Conservation (phyloP, 176 grass and related monocot species). For the Tuctoria greenei region DNA sequence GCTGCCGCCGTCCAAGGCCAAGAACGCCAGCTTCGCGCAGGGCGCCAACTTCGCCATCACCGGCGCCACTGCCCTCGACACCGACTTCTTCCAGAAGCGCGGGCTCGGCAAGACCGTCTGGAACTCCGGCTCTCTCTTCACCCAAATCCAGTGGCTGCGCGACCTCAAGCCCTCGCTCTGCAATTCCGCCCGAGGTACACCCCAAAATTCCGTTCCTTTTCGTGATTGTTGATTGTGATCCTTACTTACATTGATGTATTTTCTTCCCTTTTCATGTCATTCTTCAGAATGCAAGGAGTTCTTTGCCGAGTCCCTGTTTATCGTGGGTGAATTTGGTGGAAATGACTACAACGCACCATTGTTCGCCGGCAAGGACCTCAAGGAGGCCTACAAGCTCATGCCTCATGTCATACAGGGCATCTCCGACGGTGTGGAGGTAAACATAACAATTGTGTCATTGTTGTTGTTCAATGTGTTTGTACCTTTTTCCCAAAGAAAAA, state of each 20-base stretch:
- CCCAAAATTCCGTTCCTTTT: neutral
- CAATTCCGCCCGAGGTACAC: constrained; percentile 47
- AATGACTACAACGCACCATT: constrained; percentile 80
- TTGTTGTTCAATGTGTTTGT: neutral
- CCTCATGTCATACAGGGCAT: constrained; percentile 72
- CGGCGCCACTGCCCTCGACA: constrained; percentile 74
- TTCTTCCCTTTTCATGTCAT: neutral
- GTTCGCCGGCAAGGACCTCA: constrained; percentile 68
- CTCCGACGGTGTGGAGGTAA: constrained; percentile 57
- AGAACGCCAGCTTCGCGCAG: constrained; percentile 56
- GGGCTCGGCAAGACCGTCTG: constrained; percentile 64
- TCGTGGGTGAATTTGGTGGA: constrained; percentile 74
- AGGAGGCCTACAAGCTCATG: constrained; percentile 58
- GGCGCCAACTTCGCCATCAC: constrained; percentile 93
- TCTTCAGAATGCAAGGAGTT: constrained; percentile 65
- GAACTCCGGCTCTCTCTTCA: constrained; percentile 72
- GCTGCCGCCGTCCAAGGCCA: constrained; percentile 70
- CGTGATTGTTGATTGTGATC: constrained; percentile 8
- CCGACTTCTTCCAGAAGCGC: constrained; percentile 61
- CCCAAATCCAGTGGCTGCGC: constrained; percentile 89
- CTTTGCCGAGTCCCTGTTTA: constrained; percentile 62
- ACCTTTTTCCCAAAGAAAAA: no score
- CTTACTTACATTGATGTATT: neutral
- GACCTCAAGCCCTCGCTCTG: constrained; percentile 71
- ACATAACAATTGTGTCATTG: neutral